Percentiles rank a stretch among this genome's conserved stretches.
These are phyloP conservation scores for Phytophthora pistaciae DNA, from an alignment of 352 stramenopile species.

Conservation along the genomic window DNA sequence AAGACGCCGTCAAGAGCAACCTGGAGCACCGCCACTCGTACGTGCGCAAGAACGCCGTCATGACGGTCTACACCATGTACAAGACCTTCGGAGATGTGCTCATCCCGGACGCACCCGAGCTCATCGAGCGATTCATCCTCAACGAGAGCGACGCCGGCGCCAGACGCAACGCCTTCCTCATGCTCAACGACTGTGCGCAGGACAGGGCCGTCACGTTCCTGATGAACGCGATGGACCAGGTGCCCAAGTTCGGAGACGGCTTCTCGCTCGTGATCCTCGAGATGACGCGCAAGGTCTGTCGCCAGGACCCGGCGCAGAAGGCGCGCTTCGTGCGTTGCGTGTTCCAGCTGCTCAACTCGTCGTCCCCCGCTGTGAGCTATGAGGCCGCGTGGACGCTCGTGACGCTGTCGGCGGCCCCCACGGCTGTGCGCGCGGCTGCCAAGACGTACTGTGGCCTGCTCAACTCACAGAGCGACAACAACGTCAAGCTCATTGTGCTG, in stretches of 20 bases:
- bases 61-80: conserved; percentile 99
- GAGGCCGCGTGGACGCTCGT: conserved; percentile 99
- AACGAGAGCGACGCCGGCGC: conserved; percentile 96
- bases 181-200: conserved; percentile 99
- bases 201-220: conserved; percentile 98
- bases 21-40: conserved; percentile 99
- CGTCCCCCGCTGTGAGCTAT: conserved; percentile 95
- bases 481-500: conserved; percentile 99
- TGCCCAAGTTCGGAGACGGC: conserved; percentile 95
- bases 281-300: conserved; percentile 98
- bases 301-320: conserved; percentile 98
- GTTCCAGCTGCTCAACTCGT: conserved; percentile 97
- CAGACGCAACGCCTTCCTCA: conserved; percentile 98
- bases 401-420: conserved; percentile 98
- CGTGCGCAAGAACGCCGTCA: conserved; percentile 98
- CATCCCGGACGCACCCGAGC: conserved; percentile 98
- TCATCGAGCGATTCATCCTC: conserved; percentile 96
- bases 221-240: conserved; percentile 97
- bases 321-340: conserved; percentile 99
- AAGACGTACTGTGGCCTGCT: conserved; percentile 98
- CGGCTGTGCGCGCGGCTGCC: conserved; percentile 96
- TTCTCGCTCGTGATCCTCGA: conserved; percentile 99
- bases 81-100: conserved; percentile 95
- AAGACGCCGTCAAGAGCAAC: conserved; percentile 95
- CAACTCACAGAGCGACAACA: conserved; percentile 99